Base-by-base conservation (phyloP, 164 flowering plant species). In the Cinnamomum chago region DNA sequence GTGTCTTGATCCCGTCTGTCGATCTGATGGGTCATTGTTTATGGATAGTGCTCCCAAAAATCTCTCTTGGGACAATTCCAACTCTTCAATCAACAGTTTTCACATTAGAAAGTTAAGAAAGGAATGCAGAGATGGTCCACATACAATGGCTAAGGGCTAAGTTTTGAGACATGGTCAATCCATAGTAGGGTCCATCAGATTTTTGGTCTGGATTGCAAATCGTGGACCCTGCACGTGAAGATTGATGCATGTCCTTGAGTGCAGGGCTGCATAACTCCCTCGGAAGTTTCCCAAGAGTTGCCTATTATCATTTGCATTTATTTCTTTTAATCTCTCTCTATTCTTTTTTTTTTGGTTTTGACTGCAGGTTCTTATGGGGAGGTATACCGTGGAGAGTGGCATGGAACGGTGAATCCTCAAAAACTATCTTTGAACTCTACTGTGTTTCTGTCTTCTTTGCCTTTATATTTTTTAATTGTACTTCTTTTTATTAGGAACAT, bases 371-470 rank as follows among this genome's bases (percentile, higher is more conserved):
- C 99, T 50, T 93, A 90, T 76, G 99, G 99, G n/a, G 99, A 95
- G 84, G 99, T 95, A 3, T 95, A 93, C 76, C 98, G 86, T 80
- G 99, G 94, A 69, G 99, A 95, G 13, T 93, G 98, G 99, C 90
- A 85, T 88, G 97, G 97, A 79, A 95, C 99, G 78, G 99, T 95
- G 78, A 89, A 97, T 87, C 82, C 71, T 81, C 70, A 55, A 55
- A 3, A 15, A 11, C 60, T 55, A 15, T 15, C 60, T 55, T 55
- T 15, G 60, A 55, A 14, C 60, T 6, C 7, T 35, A 35, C 47
- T 35, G 47, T 6, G 47, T 35, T 40, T 40, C 11, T 40, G 47
- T 40, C 47, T 40, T 40, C 47, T 40, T 40, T 30, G 35, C 35
- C 35, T 30, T 30, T 30, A 3, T 40, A 40, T 40, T 40, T 73